phyloP scores from a whole-genome alignment of 345 rosid species.

The Acer campestre region DNA sequence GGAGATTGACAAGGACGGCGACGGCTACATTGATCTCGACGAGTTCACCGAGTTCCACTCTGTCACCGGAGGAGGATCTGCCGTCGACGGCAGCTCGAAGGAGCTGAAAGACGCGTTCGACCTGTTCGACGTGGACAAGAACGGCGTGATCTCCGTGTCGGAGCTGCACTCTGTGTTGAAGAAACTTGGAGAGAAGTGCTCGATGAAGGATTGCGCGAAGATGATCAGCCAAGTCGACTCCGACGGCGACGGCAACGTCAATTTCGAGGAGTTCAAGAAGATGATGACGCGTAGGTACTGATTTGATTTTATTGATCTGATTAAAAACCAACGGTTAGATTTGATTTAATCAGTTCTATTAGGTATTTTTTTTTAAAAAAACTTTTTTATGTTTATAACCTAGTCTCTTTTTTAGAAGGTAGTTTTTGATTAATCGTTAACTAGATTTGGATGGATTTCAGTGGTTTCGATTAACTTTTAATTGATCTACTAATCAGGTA shows the following conservation, averaged over 20 bases:
- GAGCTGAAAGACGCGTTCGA: conserved; percentile 88
- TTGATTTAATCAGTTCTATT: not conserved
- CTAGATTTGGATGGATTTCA: not conserved
- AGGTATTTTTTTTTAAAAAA: too few relatives aligned
- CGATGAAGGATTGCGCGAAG: conserved; percentile 63
- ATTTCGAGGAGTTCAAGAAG: conserved; percentile 89
- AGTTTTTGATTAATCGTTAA: not conserved
- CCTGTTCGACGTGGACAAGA: conserved; percentile 74
- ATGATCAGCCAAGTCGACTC: conserved; percentile 87
- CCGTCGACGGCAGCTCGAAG: conserved; percentile 22
- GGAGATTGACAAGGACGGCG: conserved; percentile 88
- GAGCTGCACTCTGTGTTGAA: conserved; percentile 83
- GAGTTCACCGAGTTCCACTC: conserved; percentile 64
- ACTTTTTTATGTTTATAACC: not conserved
- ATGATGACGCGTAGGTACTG: conserved; percentile 64
- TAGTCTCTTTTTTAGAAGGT: not conserved
- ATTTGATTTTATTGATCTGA: not conserved
- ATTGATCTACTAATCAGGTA: not conserved
- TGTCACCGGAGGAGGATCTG: not conserved
- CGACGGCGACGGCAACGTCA: conserved; percentile 93
- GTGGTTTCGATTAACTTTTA: not conserved
- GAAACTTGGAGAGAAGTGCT: conserved; percentile 75
- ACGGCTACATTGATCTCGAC: conserved; percentile 74
- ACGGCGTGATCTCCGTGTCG: conserved; percentile 72
- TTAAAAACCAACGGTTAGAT: not conserved